These are phyloP conservation scores for Ascosphaera aggregata DNA, from an alignment of 2,329 filamentous ascomycete species.

Conservation along the genomic window DNA sequence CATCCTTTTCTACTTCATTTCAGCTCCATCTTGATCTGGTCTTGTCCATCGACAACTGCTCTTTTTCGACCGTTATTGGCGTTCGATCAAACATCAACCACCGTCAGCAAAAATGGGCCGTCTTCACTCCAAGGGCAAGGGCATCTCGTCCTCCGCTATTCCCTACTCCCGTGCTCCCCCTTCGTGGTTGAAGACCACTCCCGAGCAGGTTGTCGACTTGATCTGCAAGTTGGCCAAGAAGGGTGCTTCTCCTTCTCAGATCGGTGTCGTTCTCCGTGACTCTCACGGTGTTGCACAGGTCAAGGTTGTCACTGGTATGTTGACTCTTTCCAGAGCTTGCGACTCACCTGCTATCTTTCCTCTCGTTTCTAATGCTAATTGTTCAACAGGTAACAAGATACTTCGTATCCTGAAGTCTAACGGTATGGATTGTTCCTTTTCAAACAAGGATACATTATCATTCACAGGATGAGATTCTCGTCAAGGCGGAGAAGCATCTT, in stretches of 20 bases:
- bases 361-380: slow-evolving; percentile 3
- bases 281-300: slow-evolving; percentile 96
- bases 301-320: slow-evolving; percentile 84
- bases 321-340: slow-evolving; percentile 1
- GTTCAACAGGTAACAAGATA: slow-evolving; percentile 81
- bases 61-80: not conserved
- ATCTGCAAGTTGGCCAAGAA: slow-evolving; percentile 98
- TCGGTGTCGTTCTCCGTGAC: slow-evolving; percentile 96
- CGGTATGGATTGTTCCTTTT: slow-evolving; percentile 39
- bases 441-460: slow-evolving; percentile 2
- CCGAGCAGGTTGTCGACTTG: slow-evolving; percentile 95
- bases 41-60: not conserved
- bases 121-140: slow-evolving; percentile 99
- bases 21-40: not conserved
- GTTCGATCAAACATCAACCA: slow-evolving; percentile 1
- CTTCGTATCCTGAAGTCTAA: slow-evolving; percentile 94
- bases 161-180: slow-evolving; percentile 89
- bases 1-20: no score
- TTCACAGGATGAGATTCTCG: no score
- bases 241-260: slow-evolving; percentile 95
- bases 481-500: not conserved
- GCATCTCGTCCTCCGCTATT: slow-evolving; percentile 85
- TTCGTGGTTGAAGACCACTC: slow-evolving; percentile 96
- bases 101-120: slow-evolving; percentile 47
- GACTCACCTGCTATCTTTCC: not conserved